Evolutionary conservation across 805 yeast species (phyloP).

Genomic region (Saturnispora sekii): DNA sequence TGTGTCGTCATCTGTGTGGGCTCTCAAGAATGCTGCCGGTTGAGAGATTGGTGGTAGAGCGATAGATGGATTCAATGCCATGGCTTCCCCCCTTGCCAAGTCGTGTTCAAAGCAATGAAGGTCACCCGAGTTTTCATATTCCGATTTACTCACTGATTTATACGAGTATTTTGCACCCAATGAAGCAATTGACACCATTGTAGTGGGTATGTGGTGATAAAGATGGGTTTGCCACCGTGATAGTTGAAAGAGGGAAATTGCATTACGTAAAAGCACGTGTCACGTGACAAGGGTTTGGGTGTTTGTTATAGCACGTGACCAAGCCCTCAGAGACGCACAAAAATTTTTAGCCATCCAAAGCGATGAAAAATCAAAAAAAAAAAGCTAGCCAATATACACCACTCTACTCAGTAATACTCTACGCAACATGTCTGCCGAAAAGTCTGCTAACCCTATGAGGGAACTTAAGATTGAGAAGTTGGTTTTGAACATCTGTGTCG

Average conservation of each 20-base stretch:
- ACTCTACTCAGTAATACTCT: not conserved
- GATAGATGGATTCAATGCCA: constrained; percentile 46
- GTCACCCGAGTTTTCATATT: constrained; percentile 5
- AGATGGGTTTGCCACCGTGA: too few relatives aligned
- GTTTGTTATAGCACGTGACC: too few relatives aligned
- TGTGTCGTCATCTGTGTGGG: constrained; percentile 92
- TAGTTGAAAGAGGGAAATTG: too few relatives aligned
- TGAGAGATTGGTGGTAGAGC: constrained; percentile 74
- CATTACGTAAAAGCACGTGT: too few relatives aligned
- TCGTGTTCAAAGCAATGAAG: constrained; percentile 17
- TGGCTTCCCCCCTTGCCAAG: constrained; percentile 13
- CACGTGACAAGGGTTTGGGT: too few relatives aligned
- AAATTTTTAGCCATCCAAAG: too few relatives aligned
- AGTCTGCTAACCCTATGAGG: constrained; percentile 89
- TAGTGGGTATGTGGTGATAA: not conserved
- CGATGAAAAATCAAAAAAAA: too few relatives aligned
- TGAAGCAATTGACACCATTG: constrained; percentile 24
- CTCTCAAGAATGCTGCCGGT: constrained; percentile 88
- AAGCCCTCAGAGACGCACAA: too few relatives aligned
- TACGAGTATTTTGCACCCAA: constrained; percentile 22
- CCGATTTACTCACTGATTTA: constrained; percentile 10
- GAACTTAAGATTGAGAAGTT: constrained; percentile 98
- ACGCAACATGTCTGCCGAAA: constrained; percentile 34
- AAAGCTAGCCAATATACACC: not conserved
- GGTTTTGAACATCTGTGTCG: constrained; percentile 99